phyloP scores from a whole-genome alignment of 176 grass and related monocot species.

The Alloteropsis semialata region DNA sequence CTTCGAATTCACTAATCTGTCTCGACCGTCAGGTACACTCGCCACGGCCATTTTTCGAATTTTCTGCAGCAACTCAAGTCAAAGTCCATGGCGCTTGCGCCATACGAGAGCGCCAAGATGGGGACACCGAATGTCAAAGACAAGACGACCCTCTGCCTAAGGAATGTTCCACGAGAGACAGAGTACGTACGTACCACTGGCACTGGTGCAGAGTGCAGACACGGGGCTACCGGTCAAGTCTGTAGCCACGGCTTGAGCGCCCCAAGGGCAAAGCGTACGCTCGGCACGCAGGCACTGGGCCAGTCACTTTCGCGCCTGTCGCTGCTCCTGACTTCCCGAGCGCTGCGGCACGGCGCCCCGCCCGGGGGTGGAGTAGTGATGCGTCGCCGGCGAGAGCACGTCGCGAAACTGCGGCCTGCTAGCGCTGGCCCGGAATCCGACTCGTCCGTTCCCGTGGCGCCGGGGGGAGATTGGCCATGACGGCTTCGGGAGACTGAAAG shows the following conservation, averaged over 20 bases:
- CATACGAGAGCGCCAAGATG: background rate
- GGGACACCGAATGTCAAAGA: conserved; percentile 4
- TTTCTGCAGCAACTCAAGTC: background rate
- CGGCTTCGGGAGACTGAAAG: too few relatives aligned
- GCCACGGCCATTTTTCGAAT: background rate
- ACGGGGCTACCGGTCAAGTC: background rate
- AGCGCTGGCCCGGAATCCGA: background rate
- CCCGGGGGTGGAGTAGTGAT: background rate
- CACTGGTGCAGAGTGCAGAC: too few relatives aligned
- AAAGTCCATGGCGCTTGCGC: background rate
- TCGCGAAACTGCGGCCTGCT: background rate
- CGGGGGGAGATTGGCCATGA: background rate
- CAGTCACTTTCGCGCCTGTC: background rate
- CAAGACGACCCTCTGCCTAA: background rate
- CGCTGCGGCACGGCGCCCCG: background rate
- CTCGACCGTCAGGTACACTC: background rate
- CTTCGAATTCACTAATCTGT: background rate
- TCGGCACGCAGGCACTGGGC: background rate
- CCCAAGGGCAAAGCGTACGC: background rate
- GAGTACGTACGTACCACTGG: background rate
- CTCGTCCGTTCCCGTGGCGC: background rate
- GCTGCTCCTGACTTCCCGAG: background rate
- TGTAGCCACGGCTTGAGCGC: background rate
- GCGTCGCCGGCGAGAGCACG: background rate
- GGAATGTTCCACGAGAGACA: conserved; percentile 27